phyloP scores from a whole-genome alignment of 768 basidiomycete genomes.

The Psilocybe subaeruginosa region DNA sequence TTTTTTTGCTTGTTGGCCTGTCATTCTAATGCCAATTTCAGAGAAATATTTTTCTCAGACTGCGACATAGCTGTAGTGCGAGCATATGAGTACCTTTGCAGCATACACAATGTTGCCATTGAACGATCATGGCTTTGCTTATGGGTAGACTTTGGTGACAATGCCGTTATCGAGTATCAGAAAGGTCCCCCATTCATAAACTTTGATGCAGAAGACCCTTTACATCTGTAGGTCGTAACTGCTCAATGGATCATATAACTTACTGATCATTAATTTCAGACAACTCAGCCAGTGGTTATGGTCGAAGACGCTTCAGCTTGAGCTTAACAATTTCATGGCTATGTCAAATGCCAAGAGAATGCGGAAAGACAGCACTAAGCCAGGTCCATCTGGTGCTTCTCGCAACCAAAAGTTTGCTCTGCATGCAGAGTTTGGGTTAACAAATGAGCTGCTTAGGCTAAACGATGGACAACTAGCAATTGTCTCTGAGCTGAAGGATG shows the following conservation, averaged over 20 bases:
- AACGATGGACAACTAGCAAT: conserved; percentile 19
- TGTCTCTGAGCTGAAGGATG: conserved; percentile 30
- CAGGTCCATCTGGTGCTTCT: conserved; percentile 36
- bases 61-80: conserved; percentile 16
- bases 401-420: conserved; percentile 31
- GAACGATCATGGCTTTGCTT: conserved; percentile 39
- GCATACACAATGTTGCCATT: conserved; percentile 35
- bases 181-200: conserved; percentile 21
- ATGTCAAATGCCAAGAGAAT: conserved; percentile 28
- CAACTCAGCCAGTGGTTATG: conserved; percentile 31
- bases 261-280: conserved; percentile 10
- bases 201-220: conserved; percentile 17
- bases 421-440: conserved; percentile 25
- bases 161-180: conserved; percentile 26
- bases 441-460: conserved; percentile 27
- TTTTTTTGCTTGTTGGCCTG: conserved; percentile 1
- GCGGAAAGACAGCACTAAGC: conserved; percentile 33
- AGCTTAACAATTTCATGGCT: conserved; percentile 21
- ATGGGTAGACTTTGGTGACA: conserved; percentile 33
- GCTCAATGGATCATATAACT: too few relatives aligned
- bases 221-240: conserved; percentile 26
- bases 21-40: conserved; percentile 25
- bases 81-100: conserved; percentile 32
- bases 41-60: conserved; percentile 21
- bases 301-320: conserved; percentile 26